Evolutionary conservation across 2,329 filamentous ascomycete genomes (phyloP).

Genomic region (Bretziella fagacearum): DNA sequence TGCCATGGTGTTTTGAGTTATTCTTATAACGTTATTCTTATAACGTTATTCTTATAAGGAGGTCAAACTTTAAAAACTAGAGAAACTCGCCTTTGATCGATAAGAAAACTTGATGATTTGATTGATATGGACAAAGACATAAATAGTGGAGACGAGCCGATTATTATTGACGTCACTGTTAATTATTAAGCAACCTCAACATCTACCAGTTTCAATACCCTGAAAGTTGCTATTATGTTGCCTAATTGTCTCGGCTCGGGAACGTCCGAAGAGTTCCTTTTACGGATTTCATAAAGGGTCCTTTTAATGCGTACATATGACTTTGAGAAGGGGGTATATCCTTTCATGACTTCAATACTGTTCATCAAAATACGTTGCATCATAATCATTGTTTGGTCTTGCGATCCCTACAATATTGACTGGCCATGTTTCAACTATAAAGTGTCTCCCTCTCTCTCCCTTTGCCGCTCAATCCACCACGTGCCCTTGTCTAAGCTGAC

Average conservation of each 20-base stretch:
- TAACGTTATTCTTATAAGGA: neutral
- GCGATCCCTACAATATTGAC: neutral
- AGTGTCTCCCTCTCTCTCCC: neutral
- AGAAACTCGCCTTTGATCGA: neutral
- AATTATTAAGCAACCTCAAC: neutral
- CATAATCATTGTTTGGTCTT: neutral
- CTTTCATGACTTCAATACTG: neutral
- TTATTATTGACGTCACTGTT: neutral
- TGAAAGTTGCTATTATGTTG: neutral
- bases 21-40: slow-evolving; percentile 1
- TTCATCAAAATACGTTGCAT: neutral
- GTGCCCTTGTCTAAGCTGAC: neutral
- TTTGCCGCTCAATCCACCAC: neutral
- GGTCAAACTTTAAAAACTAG: too few species aligned
- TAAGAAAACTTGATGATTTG: neutral
- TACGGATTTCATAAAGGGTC: slow-evolving; percentile 1
- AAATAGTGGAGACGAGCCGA: neutral
- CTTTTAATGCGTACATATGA: neutral
- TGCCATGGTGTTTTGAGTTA: too few species aligned
- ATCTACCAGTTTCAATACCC: neutral
- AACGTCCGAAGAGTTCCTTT: neutral
- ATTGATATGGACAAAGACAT: neutral
- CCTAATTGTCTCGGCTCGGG: neutral
- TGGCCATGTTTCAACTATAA: neutral
- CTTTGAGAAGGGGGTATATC: neutral